Percentiles rank a stretch among this genome's conserved stretches.
phyloP scores from a whole-genome alignment of 2,329 filamentous ascomycete genomes.

The Dichotomopilus funicola region DNA sequence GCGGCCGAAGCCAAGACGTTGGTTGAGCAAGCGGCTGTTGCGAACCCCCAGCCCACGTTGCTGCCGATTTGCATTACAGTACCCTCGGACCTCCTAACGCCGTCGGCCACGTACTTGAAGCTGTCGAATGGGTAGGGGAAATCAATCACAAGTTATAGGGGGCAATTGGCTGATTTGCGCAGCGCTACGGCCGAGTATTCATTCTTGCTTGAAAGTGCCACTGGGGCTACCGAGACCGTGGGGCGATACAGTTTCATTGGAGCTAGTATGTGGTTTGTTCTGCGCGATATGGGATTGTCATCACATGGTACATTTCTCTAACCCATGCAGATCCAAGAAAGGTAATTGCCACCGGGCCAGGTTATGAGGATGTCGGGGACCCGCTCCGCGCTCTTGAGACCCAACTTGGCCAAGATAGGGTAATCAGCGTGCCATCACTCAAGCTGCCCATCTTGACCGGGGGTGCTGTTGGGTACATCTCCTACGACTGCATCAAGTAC shows the following conservation, averaged over 20 bases:
- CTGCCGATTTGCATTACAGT: slow-evolving; percentile 75
- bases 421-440: slow-evolving; percentile 76
- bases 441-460: slow-evolving; percentile 80
- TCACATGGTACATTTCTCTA: background rate
- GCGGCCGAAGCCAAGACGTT: slow-evolving; percentile 19
- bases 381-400: slow-evolving; percentile 76
- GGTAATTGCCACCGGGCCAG: slow-evolving; percentile 78
- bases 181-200: slow-evolving; percentile 52
- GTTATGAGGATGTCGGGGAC: slow-evolving; percentile 77
- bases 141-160: background rate
- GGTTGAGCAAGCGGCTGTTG: slow-evolving; percentile 19
- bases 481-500: slow-evolving; percentile 95
- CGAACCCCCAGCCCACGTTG: slow-evolving; percentile 48
- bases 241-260: slow-evolving; percentile 95
- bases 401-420: slow-evolving; percentile 71
- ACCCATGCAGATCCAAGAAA: slow-evolving; percentile 57
- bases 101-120: slow-evolving; percentile 92
- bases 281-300: background rate
- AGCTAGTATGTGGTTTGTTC: slow-evolving; percentile 18
- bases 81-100: slow-evolving; percentile 86
- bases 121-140: slow-evolving; percentile 49
- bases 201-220: slow-evolving; percentile 93
- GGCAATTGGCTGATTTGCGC: slow-evolving; percentile 1
- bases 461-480: slow-evolving; percentile 92
- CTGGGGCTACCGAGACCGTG: slow-evolving; percentile 70